Evolutionary conservation across 305 asterid species (phyloP), one percentile per base, ranked within the genome.

Genomic region (Solanum hybrid): DNA sequence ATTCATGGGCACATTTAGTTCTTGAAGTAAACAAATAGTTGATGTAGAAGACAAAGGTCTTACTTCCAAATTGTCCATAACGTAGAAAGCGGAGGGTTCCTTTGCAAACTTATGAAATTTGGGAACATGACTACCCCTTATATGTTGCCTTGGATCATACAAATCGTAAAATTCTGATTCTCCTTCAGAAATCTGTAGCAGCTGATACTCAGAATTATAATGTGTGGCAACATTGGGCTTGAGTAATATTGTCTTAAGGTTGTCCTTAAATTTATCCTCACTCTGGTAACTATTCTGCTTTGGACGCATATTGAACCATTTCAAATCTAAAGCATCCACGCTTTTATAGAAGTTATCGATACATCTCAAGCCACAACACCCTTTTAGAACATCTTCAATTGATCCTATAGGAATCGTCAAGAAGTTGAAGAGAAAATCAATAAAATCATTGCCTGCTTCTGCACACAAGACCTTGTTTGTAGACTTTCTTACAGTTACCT

Each of bases 331-430:
- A 27, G 12, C n/a, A 14, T 88, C 32, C 27, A 85, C 79, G 3
- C 76, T 85, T 37, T 78, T 89, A 26, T 89, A 39, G 27, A 90
- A 86, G 89, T 72, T 89, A 81, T 90, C 89, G 0, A 87, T 79
- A 27, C 79, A 79, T 57, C 24, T 87, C 70, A 86, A 34, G 36
- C 78, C 89, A 57, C 89, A 57, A 34, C 75, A 61, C 29, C 85
- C 88, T 22, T 39, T 29, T 20, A 86, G 65, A 37, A 33, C 61
- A 17, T 38, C 36, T 61, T 26, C 32, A 13, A 68, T 12, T 17
- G 91, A 89, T 15, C 89, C 87, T 7, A 89, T 7, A 1, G 90
- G 77, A 17, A 91, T 34, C 15, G 88, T 86, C 36, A 75, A 70
- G 20, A 89, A 72, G 88, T 73, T 89, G 51, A 86, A 91, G 37